A percentile compares a stretch with the other conserved stretches of the same genome.
Evolutionary conservation across 2,329 filamentous ascomycete genomes (phyloP).

Genomic region (Diaporthe citri): DNA sequence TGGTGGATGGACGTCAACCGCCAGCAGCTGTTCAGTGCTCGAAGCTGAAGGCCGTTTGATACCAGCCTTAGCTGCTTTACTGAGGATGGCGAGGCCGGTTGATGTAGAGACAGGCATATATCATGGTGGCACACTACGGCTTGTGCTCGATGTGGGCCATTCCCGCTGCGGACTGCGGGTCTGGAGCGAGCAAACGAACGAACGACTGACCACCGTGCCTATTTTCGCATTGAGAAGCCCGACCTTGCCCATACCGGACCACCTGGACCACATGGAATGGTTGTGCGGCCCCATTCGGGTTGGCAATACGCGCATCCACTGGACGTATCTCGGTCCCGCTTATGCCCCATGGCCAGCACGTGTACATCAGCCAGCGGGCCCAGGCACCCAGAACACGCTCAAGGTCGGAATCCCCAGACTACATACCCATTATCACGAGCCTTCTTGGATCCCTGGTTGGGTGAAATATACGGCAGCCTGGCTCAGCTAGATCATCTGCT

Average conservation of each 20-base stretch:
- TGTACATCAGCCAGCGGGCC: constrained; percentile 1
- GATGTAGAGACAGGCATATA: not conserved
- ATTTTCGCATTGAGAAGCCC: not conserved
- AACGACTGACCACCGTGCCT: not conserved
- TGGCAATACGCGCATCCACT: not conserved
- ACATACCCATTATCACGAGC: not conserved
- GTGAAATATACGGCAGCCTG: not conserved
- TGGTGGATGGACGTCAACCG: not conserved
- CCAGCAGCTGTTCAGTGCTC: constrained; percentile 5
- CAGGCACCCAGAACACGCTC: not conserved
- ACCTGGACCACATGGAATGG: not conserved
- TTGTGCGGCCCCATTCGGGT: not conserved
- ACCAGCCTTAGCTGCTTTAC: not conserved
- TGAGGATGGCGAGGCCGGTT: not conserved
- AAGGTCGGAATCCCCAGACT: not conserved
- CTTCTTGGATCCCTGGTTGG: not conserved
- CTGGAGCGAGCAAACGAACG: not conserved
- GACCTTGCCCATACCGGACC: not conserved
- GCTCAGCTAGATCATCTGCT: not conserved
- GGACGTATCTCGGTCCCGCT: not conserved
- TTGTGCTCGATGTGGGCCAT: not conserved
- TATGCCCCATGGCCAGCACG: not conserved
- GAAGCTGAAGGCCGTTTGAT: not conserved
- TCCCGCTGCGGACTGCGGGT: not conserved
- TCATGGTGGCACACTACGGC: not conserved